These are phyloP conservation scores for Penicillium italicum DNA, from an alignment of 2,329 filamentous ascomycete species.

Conservation along the genomic window DNA sequence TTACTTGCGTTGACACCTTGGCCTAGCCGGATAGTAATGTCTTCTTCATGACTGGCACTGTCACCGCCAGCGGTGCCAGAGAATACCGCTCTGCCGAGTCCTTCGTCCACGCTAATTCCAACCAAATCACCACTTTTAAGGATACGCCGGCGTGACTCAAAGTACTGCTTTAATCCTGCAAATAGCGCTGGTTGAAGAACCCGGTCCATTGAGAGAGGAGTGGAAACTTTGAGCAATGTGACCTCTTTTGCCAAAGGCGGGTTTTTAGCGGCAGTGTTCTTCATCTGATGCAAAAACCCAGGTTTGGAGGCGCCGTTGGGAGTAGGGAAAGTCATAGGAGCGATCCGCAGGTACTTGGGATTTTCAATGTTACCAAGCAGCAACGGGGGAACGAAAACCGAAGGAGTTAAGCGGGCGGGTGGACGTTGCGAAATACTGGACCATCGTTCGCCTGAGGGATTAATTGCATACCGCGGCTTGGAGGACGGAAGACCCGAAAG, in stretches of 20 bases:
- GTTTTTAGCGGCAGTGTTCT: constrained; percentile 43
- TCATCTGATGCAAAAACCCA: constrained; percentile 53
- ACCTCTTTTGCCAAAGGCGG: constrained; percentile 71
- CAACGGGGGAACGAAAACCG: constrained; percentile 76
- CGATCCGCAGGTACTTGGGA: constrained; percentile 73
- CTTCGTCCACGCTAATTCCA: constrained; percentile 82
- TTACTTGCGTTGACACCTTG: constrained; percentile 27
- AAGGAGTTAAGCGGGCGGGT: constrained; percentile 52
- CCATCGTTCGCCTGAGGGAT: constrained; percentile 48
- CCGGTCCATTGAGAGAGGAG: constrained; percentile 81
- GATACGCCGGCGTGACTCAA: constrained; percentile 76
- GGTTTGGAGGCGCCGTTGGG: constrained; percentile 51
- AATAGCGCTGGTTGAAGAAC: constrained; percentile 82
- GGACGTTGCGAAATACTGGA: constrained; percentile 54
- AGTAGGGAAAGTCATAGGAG: constrained; percentile 49
- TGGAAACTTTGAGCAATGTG: constrained; percentile 81
- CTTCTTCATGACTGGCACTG: constrained; percentile 66
- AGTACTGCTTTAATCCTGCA: constrained; percentile 81
- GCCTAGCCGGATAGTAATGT: constrained; percentile 50
- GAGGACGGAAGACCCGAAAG: constrained; percentile 63
- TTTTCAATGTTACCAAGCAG: constrained; percentile 80
- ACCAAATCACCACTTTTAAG: constrained; percentile 85
- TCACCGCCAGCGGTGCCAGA: constrained; percentile 57
- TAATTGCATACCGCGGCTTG: constrained; percentile 56
- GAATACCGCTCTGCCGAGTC: constrained; percentile 75